Evolutionary conservation across 352 stramenopile genomes (phyloP).

Genomic region (Aphanomyces astaci): DNA sequence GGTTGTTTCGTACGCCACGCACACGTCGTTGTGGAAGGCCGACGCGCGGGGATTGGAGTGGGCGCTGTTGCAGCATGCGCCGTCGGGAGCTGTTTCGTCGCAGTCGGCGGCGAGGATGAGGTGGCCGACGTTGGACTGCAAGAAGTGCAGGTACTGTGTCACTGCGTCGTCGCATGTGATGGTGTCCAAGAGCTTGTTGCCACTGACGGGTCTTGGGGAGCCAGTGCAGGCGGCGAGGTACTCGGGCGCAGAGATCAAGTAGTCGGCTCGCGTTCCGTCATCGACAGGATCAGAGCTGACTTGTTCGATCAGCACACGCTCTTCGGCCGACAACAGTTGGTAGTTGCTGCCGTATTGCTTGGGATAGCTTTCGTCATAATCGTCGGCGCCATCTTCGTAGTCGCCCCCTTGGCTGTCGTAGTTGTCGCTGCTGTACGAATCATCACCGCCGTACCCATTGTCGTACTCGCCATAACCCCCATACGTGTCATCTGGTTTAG

Average conservation of each 20-base stretch:
- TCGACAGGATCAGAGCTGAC: not conserved
- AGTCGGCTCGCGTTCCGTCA: not conserved
- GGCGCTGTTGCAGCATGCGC: constrained; percentile 9
- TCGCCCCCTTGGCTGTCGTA: not conserved
- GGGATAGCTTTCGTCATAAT: not conserved
- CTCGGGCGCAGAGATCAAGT: constrained; percentile 13
- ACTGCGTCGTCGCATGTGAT: constrained; percentile 4
- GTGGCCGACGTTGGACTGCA: constrained; percentile 18
- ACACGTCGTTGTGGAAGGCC: not conserved
- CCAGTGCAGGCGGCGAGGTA: not conserved
- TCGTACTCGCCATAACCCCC: not conserved
- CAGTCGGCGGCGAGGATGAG: constrained; percentile 6
- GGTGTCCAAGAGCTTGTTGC: not conserved
- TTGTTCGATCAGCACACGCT: too few species aligned
- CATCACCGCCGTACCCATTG: not conserved
- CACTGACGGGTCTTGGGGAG: too few species aligned
- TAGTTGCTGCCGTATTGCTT: too few species aligned
- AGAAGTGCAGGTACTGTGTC: constrained; percentile 6
- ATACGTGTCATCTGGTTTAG: too few species aligned
- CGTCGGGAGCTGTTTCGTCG: not conserved
- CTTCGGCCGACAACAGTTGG: too few species aligned
- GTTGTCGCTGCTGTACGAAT: not conserved
- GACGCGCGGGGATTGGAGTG: constrained; percentile 9
- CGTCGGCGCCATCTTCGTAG: not conserved
- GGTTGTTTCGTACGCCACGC: not conserved